phyloP scores from a whole-genome alignment of 2,329 filamentous ascomycete species.

The Penicillium sp. region DNA sequence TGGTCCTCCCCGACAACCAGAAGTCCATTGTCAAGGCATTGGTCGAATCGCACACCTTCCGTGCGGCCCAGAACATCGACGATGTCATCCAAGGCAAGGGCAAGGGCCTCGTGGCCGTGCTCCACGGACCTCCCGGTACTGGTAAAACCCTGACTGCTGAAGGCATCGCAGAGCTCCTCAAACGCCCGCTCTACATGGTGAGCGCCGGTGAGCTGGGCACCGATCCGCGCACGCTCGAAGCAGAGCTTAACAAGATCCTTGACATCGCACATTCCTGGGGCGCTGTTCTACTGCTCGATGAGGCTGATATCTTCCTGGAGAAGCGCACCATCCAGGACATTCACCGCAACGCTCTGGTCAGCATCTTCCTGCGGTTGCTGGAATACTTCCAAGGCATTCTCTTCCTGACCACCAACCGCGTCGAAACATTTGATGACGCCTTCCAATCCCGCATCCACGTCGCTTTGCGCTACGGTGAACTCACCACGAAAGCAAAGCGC shows the following conservation, averaged over 20 bases:
- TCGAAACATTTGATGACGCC: constrained; percentile 78
- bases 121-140: constrained; percentile 77
- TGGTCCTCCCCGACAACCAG: constrained; percentile 60
- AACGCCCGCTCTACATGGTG: constrained; percentile 73
- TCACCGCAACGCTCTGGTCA: constrained; percentile 74
- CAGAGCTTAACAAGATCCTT: constrained; percentile 70
- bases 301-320: constrained; percentile 77
- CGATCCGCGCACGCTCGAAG: constrained; percentile 63
- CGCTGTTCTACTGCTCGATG: constrained; percentile 73
- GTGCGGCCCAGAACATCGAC: constrained; percentile 71
- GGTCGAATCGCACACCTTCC: constrained; percentile 74
- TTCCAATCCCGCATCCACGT: constrained; percentile 85
- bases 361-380: constrained; percentile 73
- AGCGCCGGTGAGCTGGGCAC: constrained; percentile 75
- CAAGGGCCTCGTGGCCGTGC: constrained; percentile 69
- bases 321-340: constrained; percentile 74
- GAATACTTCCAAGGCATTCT: constrained; percentile 90
- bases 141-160: constrained; percentile 85
- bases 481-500: constrained; percentile 63
- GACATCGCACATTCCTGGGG: constrained; percentile 81
- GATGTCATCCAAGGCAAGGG: constrained; percentile 77
- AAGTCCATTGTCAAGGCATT: constrained; percentile 68
- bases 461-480: constrained; percentile 67
- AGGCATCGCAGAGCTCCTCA: constrained; percentile 72
- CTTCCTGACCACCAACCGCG: constrained; percentile 81